A percentile compares a stretch with the other conserved stretches of the same genome.
These are phyloP conservation scores for Solanum virginianum DNA, from an alignment of 257 asterid genomes.

Conservation along the genomic window DNA sequence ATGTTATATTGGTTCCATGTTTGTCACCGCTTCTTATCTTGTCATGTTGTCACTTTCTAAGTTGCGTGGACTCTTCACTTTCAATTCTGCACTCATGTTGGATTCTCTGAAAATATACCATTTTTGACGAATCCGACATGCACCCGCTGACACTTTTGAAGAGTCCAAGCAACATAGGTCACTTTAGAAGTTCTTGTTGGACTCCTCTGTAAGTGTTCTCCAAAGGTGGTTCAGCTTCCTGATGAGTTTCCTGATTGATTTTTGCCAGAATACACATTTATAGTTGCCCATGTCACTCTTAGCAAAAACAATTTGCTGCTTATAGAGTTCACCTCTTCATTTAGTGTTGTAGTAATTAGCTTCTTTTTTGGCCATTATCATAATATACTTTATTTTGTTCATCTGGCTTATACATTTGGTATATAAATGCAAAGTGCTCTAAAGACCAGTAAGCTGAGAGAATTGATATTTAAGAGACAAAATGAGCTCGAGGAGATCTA, in stretches of 20 bases:
- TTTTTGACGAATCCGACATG: no score
- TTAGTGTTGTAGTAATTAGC: neutral
- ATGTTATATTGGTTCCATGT: neutral
- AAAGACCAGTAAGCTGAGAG: conserved; percentile 63
- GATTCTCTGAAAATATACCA: no score
- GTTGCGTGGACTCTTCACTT: no score
- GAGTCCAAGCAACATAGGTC: neutral
- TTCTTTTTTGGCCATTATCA: neutral
- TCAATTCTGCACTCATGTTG: no score
- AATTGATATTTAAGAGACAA: conserved; percentile 60
- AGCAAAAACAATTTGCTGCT: neutral
- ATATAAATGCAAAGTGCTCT: neutral
- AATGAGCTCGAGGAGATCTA: conserved; percentile 61
- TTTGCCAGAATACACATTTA: neutral
- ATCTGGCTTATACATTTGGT: neutral
- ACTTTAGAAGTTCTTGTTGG: neutral
- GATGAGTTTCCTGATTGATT: neutral
- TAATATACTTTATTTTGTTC: neutral
- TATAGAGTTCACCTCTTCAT: neutral
- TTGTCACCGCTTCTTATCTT: neutral
- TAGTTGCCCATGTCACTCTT: neutral
- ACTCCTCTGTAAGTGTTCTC: neutral
- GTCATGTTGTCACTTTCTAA: neutral
- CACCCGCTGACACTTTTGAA: no score
- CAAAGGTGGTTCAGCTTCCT: neutral